These are phyloP conservation scores for Aureobasidium sp. DNA, from an alignment of 2,329 filamentous ascomycete species.

Conservation along the genomic window DNA sequence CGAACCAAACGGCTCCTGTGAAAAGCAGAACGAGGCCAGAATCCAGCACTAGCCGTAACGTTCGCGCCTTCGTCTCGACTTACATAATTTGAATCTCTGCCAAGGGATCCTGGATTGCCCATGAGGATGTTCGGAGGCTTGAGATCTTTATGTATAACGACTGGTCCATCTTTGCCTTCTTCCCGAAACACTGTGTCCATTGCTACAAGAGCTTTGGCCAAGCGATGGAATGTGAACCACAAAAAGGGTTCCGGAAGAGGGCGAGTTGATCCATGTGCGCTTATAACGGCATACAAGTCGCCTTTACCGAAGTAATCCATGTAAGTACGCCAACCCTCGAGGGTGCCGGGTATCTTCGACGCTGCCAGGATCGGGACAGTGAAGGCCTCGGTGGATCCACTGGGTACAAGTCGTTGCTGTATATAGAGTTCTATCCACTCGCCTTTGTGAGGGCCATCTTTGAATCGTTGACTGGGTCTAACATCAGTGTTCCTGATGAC, in stretches of 20 bases:
- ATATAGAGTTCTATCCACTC: background rate
- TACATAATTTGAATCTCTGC: background rate
- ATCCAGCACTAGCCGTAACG: no score
- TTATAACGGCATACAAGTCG: background rate
- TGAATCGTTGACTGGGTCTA: background rate
- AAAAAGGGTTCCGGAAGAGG: background rate
- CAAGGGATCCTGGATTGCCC: background rate
- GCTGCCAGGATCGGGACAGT: background rate
- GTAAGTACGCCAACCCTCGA: background rate
- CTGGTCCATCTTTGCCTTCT: background rate
- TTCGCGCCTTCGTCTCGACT: background rate
- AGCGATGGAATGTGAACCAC: background rate
- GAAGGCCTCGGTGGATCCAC: background rate
- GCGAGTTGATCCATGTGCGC: no score
- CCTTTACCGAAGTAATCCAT: background rate
- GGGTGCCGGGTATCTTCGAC: background rate
- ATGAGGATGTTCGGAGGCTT: background rate
- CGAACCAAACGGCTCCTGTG: no score
- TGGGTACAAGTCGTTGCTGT: background rate
- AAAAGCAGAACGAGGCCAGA: no score
- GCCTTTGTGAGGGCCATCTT: background rate
- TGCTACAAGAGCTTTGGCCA: background rate
- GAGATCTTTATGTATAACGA: background rate
- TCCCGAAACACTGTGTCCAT: background rate
- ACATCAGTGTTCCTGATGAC: background rate